Conservation (phyloP, 306 rosid species). For the Alnus rubra region DNA sequence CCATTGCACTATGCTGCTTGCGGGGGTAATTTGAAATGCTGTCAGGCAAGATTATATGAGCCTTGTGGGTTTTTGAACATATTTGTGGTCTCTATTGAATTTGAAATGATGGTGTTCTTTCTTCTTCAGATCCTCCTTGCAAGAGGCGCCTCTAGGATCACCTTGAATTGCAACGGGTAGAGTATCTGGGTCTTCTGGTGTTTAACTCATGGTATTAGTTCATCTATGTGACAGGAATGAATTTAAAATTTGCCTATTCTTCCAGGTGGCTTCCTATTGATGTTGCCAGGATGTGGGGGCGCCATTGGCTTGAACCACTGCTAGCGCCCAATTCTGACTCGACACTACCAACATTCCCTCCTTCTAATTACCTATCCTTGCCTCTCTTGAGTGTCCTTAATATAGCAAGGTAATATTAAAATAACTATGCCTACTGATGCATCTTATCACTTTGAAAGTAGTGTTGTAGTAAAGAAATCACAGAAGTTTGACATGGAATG, state of each 20-base stretch:
- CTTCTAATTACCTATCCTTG: conserved; percentile 74
- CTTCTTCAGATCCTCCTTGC: conserved; percentile 76
- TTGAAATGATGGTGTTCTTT: conserved; percentile 24
- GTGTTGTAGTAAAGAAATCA: background rate
- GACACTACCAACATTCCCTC: conserved; percentile 53
- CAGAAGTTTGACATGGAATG: background rate
- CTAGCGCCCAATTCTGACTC: conserved; percentile 71
- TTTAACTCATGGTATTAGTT: conserved; percentile 6
- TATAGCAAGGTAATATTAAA: conserved; percentile 75
- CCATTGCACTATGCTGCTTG: conserved; percentile 98
- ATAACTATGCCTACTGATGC: conserved; percentile 13
- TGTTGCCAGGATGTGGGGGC: conserved; percentile 98
- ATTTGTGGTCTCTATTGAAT: conserved; percentile 20
- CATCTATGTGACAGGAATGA: conserved; percentile 21
- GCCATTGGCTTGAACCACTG: conserved; percentile 90
- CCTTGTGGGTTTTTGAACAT: conserved; percentile 14
- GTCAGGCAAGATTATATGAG: conserved; percentile 69
- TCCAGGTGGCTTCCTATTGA: conserved; percentile 95
- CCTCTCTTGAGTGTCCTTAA: conserved; percentile 88
- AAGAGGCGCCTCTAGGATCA: conserved; percentile 72
- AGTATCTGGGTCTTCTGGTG: conserved; percentile 18
- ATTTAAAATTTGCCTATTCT: conserved; percentile 20
- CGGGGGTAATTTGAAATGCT: conserved; percentile 95
- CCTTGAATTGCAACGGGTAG: conserved; percentile 95
- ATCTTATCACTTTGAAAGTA: background rate